A percentile compares a stretch with the other conserved stretches of the same genome.
Evolutionary conservation across 495 filamentous ascomycete species (phyloP).

Genomic region (Hypoxylon crocopeplum): DNA sequence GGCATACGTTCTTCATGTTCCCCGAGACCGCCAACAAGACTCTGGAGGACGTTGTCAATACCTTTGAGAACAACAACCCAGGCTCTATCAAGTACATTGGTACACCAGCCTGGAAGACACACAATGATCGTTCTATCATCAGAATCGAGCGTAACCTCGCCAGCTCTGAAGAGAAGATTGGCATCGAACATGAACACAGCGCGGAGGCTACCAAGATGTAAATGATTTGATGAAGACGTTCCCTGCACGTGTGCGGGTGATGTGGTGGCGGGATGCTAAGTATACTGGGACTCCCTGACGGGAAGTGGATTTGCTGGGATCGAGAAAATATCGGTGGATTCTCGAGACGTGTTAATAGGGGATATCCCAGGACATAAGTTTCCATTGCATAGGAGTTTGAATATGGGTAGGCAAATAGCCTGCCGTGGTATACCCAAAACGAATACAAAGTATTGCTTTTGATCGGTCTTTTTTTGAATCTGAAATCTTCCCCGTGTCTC

Average conservation of each 20-base stretch:
- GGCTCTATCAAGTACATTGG: constrained; percentile 68
- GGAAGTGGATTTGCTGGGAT: background rate
- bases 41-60: constrained; percentile 74
- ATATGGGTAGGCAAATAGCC: constrained; percentile 3
- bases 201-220: constrained; percentile 9
- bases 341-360: background rate
- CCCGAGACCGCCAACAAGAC: constrained; percentile 85
- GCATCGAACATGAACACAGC: constrained; percentile 24
- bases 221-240: background rate
- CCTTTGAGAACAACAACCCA: constrained; percentile 64
- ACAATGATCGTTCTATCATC: constrained; percentile 44
- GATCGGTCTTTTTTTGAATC: too few species aligned
- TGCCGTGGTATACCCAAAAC: constrained; percentile 25
- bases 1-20: constrained; percentile 83
- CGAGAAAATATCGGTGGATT: background rate
- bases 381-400: constrained; percentile 15
- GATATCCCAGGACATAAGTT: background rate
- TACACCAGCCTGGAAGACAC: constrained; percentile 73
- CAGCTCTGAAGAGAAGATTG: constrained; percentile 44
- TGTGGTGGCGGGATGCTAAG: background rate
- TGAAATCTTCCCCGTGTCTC: too few species aligned
- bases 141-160: constrained; percentile 43
- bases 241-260: background rate
- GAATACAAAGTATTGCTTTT: constrained; percentile 9
- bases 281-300: background rate